Base-by-base conservation (phyloP, 768 basidiomycete species). In the Fomitopsis pulvina region DNA sequence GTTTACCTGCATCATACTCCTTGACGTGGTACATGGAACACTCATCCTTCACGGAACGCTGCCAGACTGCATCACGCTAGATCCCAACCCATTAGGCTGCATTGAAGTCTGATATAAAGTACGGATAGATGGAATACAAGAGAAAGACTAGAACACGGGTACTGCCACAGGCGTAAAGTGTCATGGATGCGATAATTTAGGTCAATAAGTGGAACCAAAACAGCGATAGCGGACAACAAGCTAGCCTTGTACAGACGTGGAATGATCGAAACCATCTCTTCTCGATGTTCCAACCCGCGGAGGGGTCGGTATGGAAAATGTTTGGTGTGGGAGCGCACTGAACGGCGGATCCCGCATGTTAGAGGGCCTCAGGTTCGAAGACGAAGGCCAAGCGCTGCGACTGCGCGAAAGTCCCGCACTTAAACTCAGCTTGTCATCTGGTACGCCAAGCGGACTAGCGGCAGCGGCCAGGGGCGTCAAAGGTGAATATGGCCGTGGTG, bases 401-500 rank as follows among this genome's bases (percentile, higher is more conserved):
- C 76, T 77, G 50, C 85, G 76, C 16, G 79, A 82, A 25, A 87
- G 68, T 62, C 75, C 70, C 20, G 67, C 76, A 7, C 69, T 37
- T 73, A 7, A 81, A 70, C 53, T 71, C 71, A 52, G 71, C 71
- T 37, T 37, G 52, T 84, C 81, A 26, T 75, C 76, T 26, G 67
- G 67, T 38, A 50, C 60, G 34, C 61, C 45, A 26, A 51, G 26
- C 30, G 52, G 52, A 41, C 55, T 53, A 20, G 52, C 69, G 56
- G 46, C 24, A 28, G 51, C 52, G 22, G 72, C 40, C 66, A 80
- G 71, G 8, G 87, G 85, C 66, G 80, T 71, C n/a, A n/a, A n/a
- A 7, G 87, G 85, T 37, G 85, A 83, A 61, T 78, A 79, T 11
- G 84, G 72, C 32, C 80, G 72, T 34, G 69, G 68, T 8, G 77